These are phyloP conservation scores for Pichia eremophila DNA, from an alignment of 805 yeast genomes.

Conservation along the genomic window DNA sequence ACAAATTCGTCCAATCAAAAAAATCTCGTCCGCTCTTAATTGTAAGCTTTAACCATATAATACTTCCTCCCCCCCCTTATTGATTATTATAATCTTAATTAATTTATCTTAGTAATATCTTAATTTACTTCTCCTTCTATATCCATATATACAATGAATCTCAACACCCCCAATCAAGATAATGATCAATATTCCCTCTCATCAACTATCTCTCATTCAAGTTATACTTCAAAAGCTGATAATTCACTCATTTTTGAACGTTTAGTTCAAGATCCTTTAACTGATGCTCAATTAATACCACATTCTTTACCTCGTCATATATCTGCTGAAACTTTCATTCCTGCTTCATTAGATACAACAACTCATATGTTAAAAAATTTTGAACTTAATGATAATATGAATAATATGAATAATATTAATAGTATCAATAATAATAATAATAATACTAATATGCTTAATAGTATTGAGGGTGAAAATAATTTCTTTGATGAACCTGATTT, in stretches of 20 bases:
- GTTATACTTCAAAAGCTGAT: slow-evolving; percentile 7
- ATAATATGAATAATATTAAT: not conserved
- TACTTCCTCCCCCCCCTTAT: too few relatives aligned
- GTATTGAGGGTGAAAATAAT: not conserved
- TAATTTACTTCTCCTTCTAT: slow-evolving; percentile 12
- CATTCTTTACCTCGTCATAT: slow-evolving; percentile 27
- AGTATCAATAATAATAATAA: not conserved
- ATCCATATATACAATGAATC: slow-evolving; percentile 3
- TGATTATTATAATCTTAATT: too few relatives aligned
- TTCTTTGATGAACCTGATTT: slow-evolving; percentile 37
- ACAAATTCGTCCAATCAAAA: too few relatives aligned
- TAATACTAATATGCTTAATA: not conserved
- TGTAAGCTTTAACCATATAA: too few relatives aligned
- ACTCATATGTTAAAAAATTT: slow-evolving; percentile 29
- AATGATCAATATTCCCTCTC: slow-evolving; percentile 9
- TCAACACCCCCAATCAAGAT: not conserved
- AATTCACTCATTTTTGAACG: slow-evolving; percentile 55
- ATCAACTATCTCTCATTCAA: slow-evolving; percentile 7
- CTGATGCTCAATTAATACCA: slow-evolving; percentile 23
- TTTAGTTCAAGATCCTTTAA: slow-evolving; percentile 50
- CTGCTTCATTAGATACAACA: slow-evolving; percentile 47
- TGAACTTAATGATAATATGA: slow-evolving; percentile 7
- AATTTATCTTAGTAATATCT: too few relatives aligned
- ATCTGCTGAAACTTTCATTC: slow-evolving; percentile 43
- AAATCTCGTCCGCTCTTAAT: too few relatives aligned